A percentile compares a stretch with the other conserved stretches of the same genome.
phyloP scores from a whole-genome alignment of 768 basidiomycete genomes.

The Rubroboletus pulcherrimus region DNA sequence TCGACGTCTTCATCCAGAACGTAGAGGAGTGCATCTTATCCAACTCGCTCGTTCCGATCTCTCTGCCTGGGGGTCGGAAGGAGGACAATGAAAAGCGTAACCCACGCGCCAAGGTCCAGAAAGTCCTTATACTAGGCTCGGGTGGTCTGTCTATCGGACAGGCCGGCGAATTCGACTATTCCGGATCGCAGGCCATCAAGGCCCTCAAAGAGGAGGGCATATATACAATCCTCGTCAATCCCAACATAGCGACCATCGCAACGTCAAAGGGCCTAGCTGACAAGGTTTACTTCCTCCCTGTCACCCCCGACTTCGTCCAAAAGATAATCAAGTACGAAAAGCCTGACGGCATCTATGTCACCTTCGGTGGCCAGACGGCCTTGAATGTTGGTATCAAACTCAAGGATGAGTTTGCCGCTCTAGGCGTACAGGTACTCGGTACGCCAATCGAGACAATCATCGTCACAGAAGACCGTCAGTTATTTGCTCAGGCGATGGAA shows the following conservation, averaged over 20 bases:
- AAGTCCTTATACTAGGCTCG: conserved; percentile 95
- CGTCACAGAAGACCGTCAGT: conserved; percentile 92
- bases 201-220: conserved; percentile 98
- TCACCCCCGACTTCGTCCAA: conserved; percentile 95
- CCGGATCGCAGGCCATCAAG: conserved; percentile 98
- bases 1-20: conserved; percentile 94
- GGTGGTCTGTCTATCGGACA: conserved; percentile 98
- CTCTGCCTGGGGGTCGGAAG: conserved; percentile 75
- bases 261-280: conserved; percentile 97
- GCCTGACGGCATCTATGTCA: conserved; percentile 98
- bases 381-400: conserved; percentile 95
- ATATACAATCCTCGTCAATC: conserved; percentile 97
- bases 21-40: conserved; percentile 69
- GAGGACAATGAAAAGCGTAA: conserved; percentile 75
- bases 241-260: conserved; percentile 98
- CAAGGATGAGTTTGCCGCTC: conserved; percentile 89
- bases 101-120: conserved; percentile 75
- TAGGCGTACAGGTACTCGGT: conserved; percentile 92
- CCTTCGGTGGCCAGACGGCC: conserved; percentile 97
- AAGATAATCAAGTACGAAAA: conserved; percentile 99
- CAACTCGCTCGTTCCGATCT: conserved; percentile 51
- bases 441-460: conserved; percentile 98
- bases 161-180: conserved; percentile 99
- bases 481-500: conserved; percentile 92
- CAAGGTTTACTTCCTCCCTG: conserved; percentile 99